Evolutionary conservation across 352 stramenopile genomes (phyloP), one percentile per base, ranked within the genome.

Genomic region (Ophiocytium majus): DNA sequence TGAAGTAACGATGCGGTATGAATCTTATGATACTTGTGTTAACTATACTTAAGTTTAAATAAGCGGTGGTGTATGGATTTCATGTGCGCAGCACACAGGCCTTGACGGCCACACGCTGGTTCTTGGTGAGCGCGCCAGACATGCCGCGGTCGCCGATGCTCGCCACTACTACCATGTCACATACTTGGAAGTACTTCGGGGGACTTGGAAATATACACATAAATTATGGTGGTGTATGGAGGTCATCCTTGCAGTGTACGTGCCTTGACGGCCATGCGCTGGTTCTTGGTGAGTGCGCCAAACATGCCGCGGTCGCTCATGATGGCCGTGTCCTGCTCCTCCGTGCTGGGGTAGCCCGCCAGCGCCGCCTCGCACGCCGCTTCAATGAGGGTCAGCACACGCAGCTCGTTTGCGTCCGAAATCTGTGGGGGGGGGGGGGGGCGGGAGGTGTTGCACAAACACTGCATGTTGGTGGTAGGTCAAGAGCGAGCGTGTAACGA

Each of bases 231-330:
- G n/a, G n/a, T n/a, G n/a, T n/a, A n/a, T n/a, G n/a, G n/a, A n/a
- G n/a, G n/a, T n/a, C n/a, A n/a, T n/a, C n/a, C n/a, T 76, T 43
- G 23, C 34, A 76, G 91, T 17, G 34, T 17, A 76, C 64, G 34
- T 17, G 49, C 75, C 76, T 92, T 91, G 14, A 94, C 89, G n/a
- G 92, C 93, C 93, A 96, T 96, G 17, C 93, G 88, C 83, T 95
- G 91, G 85, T 93, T 92, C 85, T 94, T 94, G 32, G 89, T 91
- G 14, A 95, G 85, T 0, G 93, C 76, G 49, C 89, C 86, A 86
- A 95, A 96, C 76, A 94, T 89, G 14, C 63, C 83, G 71, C 92
- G 92, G 86, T 95, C 92, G 85, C 93, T 93, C 83, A 95, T 95
- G 17, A 95, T 85, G 0, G 87, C 86, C 0, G 92, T 91, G 90